A percentile compares a stretch with the other conserved stretches of the same genome.
Conservation (phyloP, 192 early-diverging fungal species). For the Coemansia nantahalensis region DNA sequence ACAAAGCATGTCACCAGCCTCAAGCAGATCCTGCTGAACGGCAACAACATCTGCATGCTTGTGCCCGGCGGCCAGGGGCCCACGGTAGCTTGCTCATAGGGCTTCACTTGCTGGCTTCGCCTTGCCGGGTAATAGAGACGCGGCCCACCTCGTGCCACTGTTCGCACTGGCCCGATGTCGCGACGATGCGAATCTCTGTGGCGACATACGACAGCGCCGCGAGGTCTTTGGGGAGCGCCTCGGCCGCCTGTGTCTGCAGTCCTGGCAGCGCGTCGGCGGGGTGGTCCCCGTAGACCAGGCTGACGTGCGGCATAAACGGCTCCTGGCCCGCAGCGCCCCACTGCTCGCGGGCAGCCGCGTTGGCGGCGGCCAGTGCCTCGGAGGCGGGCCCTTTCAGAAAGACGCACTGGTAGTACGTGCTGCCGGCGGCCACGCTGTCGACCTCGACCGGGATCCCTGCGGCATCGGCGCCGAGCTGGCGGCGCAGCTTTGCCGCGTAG, state of each 20-base stretch:
- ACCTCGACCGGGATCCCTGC: conserved; percentile 15
- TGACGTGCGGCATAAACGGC: conserved; percentile 31
- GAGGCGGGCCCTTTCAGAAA: conserved; percentile 13
- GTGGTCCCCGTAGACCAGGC: conserved; percentile 31
- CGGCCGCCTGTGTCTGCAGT: conserved; percentile 3
- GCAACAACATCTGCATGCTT: conserved; percentile 97
- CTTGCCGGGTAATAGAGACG: conserved; percentile 7
- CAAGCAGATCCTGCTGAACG: conserved; percentile 92
- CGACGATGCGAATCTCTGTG: conserved; percentile 16
- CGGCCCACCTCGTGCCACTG: conserved; percentile 33
- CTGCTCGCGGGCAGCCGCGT: conserved; percentile 21
- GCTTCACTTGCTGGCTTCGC: neutral
- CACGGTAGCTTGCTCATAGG: neutral
- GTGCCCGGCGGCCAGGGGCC: conserved; percentile 44
- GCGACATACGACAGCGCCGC: conserved; percentile 20
- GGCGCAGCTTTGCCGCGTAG: conserved; percentile 11
- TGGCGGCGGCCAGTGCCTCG: conserved; percentile 8
- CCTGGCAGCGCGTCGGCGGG: neutral
- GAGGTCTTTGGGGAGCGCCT: conserved; percentile 15
- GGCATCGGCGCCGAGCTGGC: conserved; percentile 3
- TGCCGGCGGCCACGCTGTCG: conserved; percentile 8
- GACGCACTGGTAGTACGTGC: conserved; percentile 33
- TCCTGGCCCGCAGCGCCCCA: conserved; percentile 16
- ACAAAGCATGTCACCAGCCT: conserved; percentile 68
- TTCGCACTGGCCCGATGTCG: conserved; percentile 23